A percentile compares a stretch with the other conserved stretches of the same genome.
phyloP scores from a whole-genome alignment of 73 alveolate species.

The Paramecium primaurelia region DNA sequence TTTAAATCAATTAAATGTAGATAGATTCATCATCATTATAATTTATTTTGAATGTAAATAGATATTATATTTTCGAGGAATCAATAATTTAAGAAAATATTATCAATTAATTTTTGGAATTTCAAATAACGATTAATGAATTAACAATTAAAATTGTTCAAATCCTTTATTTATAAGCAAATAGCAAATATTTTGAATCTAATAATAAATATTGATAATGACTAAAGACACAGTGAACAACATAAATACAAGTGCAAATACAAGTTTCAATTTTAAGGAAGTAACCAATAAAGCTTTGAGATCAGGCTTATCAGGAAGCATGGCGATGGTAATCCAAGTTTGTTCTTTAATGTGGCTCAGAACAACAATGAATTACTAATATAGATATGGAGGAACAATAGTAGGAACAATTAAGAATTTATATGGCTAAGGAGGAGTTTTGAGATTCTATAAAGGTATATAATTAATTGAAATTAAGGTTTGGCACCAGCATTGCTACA shows the following conservation, averaged over 20 bases:
- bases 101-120: background rate
- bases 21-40: too few species aligned
- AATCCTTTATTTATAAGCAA: background rate
- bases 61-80: background rate
- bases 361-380: conserved; percentile 80
- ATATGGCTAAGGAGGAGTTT: conserved; percentile 75
- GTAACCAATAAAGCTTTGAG: conserved; percentile 57
- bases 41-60: too few species aligned
- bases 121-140: background rate
- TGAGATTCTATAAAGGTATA: conserved; percentile 71
- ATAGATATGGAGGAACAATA: conserved; percentile 72
- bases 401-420: conserved; percentile 58
- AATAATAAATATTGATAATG: background rate
- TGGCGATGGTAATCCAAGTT: conserved; percentile 77
- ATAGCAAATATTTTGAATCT: background rate
- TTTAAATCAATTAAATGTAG: too few species aligned
- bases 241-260: background rate
- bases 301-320: conserved; percentile 72
- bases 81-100: background rate
- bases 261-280: background rate
- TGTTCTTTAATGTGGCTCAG: conserved; percentile 77
- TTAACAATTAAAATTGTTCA: background rate
- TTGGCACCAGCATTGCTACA: conserved; percentile 71
- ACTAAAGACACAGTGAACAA: background rate
- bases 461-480: background rate